Evolutionary conservation across 768 basidiomycete genomes (phyloP).

Genomic region (Lactarius sp.): DNA sequence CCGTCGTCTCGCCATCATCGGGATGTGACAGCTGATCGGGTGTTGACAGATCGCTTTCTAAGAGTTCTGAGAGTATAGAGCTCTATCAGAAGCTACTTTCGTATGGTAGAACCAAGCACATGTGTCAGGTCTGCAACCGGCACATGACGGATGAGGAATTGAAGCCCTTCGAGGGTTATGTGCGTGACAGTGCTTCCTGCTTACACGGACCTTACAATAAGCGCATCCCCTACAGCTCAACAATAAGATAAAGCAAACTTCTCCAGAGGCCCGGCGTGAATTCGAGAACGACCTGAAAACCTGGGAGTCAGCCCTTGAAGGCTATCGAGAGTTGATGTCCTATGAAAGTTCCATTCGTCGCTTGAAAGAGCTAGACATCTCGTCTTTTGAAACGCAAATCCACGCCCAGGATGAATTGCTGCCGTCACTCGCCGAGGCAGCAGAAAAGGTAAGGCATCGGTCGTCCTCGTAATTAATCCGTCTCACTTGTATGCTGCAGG

Average conservation of each 20-base stretch:
- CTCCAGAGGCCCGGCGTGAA: slow-evolving; percentile 43
- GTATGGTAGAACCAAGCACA: slow-evolving; percentile 55
- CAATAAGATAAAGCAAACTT: slow-evolving; percentile 53
- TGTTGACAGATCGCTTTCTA: slow-evolving; percentile 29
- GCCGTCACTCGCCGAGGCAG: slow-evolving; percentile 45
- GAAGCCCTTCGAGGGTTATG: slow-evolving; percentile 60
- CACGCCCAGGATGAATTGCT: slow-evolving; percentile 51
- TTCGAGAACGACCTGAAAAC: slow-evolving; percentile 44
- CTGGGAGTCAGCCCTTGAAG: slow-evolving; percentile 58
- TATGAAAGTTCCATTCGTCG: slow-evolving; percentile 49
- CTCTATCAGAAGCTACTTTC: slow-evolving; percentile 54
- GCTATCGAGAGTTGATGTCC: slow-evolving; percentile 56
- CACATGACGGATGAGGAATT: slow-evolving; percentile 51
- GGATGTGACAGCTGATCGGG: slow-evolving; percentile 5
- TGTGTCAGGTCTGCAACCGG: slow-evolving; percentile 76
- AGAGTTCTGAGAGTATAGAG: slow-evolving; percentile 35
- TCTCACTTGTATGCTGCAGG: slow-evolving; percentile 36
- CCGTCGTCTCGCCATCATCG: slow-evolving; percentile 19
- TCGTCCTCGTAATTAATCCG: background rate
- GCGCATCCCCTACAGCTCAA: slow-evolving; percentile 45
- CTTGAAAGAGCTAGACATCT: slow-evolving; percentile 58
- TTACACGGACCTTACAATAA: background rate
- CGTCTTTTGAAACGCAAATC: slow-evolving; percentile 58
- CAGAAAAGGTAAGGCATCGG: slow-evolving; percentile 53
- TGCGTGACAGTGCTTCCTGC: background rate